Percentiles rank a stretch among this genome's conserved stretches.
Conservation (phyloP, 257 asterid species). For the Lavandula angustifolia region DNA sequence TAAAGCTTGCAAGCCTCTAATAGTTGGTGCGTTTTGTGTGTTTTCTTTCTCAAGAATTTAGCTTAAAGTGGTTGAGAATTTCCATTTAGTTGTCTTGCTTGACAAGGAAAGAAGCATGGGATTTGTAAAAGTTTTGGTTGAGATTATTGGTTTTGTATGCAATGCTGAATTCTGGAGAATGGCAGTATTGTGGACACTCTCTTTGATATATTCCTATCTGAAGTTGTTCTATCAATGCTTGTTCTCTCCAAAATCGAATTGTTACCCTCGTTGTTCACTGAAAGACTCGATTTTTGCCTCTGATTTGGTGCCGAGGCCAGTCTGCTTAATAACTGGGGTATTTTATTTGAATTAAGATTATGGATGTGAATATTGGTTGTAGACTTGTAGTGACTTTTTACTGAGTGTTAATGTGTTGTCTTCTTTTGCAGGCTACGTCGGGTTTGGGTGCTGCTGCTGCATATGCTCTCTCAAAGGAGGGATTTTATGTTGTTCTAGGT, state of each 20-base stretch:
- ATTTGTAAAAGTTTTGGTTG: constrained; percentile 33
- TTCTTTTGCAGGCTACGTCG: constrained; percentile 69
- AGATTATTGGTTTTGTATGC: constrained; percentile 44
- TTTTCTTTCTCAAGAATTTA: no score
- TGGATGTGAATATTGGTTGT: neutral
- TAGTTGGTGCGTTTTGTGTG: no score
- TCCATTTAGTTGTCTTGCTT: neutral
- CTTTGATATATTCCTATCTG: constrained; percentile 54
- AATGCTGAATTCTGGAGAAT: constrained; percentile 69
- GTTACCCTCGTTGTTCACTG: constrained; percentile 34
- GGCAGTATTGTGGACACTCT: constrained; percentile 65
- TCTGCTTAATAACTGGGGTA: constrained; percentile 92
- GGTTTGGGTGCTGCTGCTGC: constrained; percentile 94
- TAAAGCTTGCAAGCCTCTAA: no score
- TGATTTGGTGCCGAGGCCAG: constrained; percentile 36
- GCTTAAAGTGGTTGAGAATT: neutral
- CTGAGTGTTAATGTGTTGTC: neutral
- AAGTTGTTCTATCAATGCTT: constrained; percentile 41
- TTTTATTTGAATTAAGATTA: neutral
- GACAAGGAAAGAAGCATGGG: constrained; percentile 32
- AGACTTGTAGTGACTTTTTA: neutral
- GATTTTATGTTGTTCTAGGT: constrained; percentile 81
- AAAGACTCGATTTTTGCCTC: constrained; percentile 23
- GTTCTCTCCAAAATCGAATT: constrained; percentile 28
- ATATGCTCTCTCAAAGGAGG: constrained; percentile 70